Evolutionary conservation across 768 basidiomycete species (phyloP).

Genomic region (Dioszegia crocea): DNA sequence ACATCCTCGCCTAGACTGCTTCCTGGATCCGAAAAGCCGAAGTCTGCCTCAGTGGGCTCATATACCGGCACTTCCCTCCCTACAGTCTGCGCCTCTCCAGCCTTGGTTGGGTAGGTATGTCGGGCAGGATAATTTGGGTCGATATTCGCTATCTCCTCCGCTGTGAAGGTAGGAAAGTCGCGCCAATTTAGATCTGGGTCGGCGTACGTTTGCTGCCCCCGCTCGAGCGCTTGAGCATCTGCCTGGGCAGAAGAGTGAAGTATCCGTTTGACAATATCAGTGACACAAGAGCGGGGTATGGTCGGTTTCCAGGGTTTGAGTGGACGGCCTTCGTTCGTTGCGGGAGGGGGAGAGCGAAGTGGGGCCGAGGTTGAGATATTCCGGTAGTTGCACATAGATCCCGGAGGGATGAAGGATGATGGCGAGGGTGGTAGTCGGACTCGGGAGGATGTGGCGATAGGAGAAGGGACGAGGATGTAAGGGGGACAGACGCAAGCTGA

Average conservation of each 20-base stretch:
- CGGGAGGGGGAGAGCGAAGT: too few relatives aligned
- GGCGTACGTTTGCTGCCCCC: not conserved
- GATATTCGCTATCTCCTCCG: not conserved
- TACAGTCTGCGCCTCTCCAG: not conserved
- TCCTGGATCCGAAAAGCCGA: not conserved
- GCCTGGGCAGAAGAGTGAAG: too few relatives aligned
- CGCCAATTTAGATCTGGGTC: not conserved
- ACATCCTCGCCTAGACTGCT: not conserved
- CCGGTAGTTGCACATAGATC: not conserved
- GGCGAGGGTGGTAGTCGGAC: slow-evolving; percentile 3
- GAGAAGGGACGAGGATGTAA: not conserved
- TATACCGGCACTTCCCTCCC: not conserved
- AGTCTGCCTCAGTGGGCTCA: slow-evolving; percentile 1
- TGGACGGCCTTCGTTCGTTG: too few relatives aligned
- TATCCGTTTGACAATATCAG: too few relatives aligned
- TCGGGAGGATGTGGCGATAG: slow-evolving; percentile 5
- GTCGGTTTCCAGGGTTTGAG: too few relatives aligned
- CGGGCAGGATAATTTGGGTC: too few relatives aligned
- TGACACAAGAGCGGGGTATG: too few relatives aligned
- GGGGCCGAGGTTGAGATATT: too few relatives aligned
- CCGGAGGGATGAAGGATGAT: not conserved
- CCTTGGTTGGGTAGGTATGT: not conserved
- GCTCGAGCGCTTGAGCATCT: not conserved
- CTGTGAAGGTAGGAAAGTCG: not conserved
- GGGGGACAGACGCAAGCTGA: not conserved